Base-by-base conservation (phyloP, 371 early-diverging fungal species). In the Mucor saturninus region DNA sequence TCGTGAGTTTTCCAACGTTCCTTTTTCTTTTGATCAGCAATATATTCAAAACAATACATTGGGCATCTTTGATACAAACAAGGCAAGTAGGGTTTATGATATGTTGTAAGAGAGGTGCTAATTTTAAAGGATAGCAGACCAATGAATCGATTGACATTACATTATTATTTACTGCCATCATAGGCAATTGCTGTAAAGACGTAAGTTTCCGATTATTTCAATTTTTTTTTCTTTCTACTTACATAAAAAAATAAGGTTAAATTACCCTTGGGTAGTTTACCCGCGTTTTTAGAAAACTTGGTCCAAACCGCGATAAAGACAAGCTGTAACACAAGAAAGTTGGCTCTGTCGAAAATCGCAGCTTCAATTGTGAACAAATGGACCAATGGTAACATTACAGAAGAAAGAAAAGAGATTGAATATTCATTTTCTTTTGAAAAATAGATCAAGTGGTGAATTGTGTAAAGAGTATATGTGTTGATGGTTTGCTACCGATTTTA, bases 311-410 rank as follows among this genome's bases (percentile, higher is more conserved):
- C 80, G 1, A 68, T 75, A 43, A 70, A 69, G 37, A 68, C 76
- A 7, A 11, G 68, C 31, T 72, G 69, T 43, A 32, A 38, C 13
- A 51, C 52, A 2, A 74, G 77, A 46, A 68, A 74, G 11, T 51
- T 65, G 10, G 73, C 85, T 1, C 53, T 85, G 4, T 63, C 80
- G 4, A 79, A 83, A 64, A 54, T 69, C 3, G 73, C 75, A 8
- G 84, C 80, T 4, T 77, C 82, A 9, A 71, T 82, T 40, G 45
- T 84, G 9, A 85, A 83, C 65, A 85, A 84, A 65, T 80, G 72
- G 69, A 59, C 62, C 46, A 72, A 76, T 54, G 83, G 81, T 72
- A 72, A 74, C 21, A 62, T 56, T 13, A 7, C 57, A 52, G 30
- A 30, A 50, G 11, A 5, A 10, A 9, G 14, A 8, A 28, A 3